Base-by-base conservation (phyloP, 176 grass and related monocot species). In the Ensete ventricosum region DNA sequence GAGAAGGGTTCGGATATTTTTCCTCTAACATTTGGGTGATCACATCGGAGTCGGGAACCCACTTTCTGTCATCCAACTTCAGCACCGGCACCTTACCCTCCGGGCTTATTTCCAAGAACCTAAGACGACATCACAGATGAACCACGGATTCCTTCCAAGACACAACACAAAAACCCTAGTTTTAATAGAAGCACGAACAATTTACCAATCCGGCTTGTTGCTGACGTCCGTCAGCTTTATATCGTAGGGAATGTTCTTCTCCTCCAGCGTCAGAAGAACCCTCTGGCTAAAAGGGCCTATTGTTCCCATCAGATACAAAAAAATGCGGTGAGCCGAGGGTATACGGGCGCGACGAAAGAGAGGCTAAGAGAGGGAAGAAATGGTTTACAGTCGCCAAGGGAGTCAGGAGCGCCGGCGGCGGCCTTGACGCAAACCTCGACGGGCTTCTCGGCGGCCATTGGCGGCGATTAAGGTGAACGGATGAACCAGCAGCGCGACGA, bases 171-270 rank as follows among this genome's bases (percentile, higher is more conserved):
- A 51, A 71, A 9, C 50, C 2, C 51, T 12, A 9, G 34, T 43
- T 43, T 27, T 14, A 34, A 2, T 0, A 78, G 8, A 23, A 43
- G 34, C 34, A 17, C 21, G 34, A 16, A 7, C 50, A 73, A 23
- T 21, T 53, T 64, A 84, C 94, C 94, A 98, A 29, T 98, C 84
- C 78, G 94, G 94, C 82, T 98, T 98, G 79, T 91, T 83, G 71
- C 57, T 81, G 75, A 93, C 49, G 62, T 93, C 81, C 78, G 93
- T 23, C 77, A 91, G 80, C 81, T 93, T 97, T 27, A 76, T 55
- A 62, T 93, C 75, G 84, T 97, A 93, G 62, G 88, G 11, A 16
- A 89, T 78, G 26, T 90, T 87, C 90, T 97, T 93, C 94, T 93
- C 94, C 86, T 97, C 88, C 50, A 97, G 80, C 27, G 90, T 87